phyloP scores from a whole-genome alignment of 2,329 filamentous ascomycete species.

The Scytalidium sp. region DNA sequence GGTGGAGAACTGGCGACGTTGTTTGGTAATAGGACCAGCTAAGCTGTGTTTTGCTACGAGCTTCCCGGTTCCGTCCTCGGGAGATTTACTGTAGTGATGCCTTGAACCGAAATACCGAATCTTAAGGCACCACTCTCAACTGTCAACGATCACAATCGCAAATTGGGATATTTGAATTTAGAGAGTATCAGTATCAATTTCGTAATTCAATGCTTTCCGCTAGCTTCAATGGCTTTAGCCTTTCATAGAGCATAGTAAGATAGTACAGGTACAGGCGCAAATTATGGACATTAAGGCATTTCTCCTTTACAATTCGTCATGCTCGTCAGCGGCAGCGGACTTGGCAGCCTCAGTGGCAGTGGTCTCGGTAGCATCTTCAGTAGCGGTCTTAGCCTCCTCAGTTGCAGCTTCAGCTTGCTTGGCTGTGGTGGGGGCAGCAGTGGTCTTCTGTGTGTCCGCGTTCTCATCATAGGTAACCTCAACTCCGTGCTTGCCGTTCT shows the following conservation, averaged over 20 bases:
- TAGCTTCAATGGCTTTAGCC: background rate
- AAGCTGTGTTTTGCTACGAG: no score
- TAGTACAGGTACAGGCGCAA: background rate
- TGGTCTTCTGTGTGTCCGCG: constrained; percentile 43
- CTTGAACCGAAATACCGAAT: no score
- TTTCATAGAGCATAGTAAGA: background rate
- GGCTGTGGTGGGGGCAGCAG: constrained; percentile 33
- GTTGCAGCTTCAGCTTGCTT: constrained; percentile 36
- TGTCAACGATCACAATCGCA: no score
- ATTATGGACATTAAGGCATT: background rate
- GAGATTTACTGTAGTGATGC: background rate
- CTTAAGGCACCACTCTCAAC: no score
- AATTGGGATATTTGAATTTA: background rate
- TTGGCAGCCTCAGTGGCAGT: constrained; percentile 40
- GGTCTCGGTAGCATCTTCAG: constrained; percentile 46
- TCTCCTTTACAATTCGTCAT: constrained; percentile 72
- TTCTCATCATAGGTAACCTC: constrained; percentile 57
- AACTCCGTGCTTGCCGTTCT: constrained; percentile 89
- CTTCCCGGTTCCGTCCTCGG: background rate
- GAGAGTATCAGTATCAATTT: background rate
- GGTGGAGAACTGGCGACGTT: no score
- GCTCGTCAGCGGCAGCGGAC: constrained; percentile 33
- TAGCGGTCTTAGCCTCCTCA: constrained; percentile 34
- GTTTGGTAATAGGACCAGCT: no score
- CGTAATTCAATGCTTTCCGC: background rate